A percentile compares a stretch with the other conserved stretches of the same genome.
Evolutionary conservation across 805 yeast genomes (phyloP).

Genomic region (Ogataea philodendri): DNA sequence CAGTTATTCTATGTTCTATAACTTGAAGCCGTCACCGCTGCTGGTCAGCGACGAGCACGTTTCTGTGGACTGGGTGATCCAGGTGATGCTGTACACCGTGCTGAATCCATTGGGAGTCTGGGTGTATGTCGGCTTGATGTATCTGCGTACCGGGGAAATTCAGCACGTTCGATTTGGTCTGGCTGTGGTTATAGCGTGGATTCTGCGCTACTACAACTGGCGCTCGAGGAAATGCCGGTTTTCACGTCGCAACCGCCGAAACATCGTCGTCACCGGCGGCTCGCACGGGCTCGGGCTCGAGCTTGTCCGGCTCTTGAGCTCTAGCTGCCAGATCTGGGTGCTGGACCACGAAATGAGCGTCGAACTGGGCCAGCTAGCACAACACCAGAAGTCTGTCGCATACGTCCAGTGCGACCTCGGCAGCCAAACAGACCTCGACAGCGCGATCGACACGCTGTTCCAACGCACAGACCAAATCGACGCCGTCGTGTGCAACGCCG

Average conservation of each 20-base stretch:
- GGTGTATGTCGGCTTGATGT: conserved; percentile 11
- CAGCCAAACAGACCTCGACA: conserved; percentile 7
- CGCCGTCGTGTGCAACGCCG: conserved; percentile 49
- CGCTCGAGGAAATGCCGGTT: conserved; percentile 10
- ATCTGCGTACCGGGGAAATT: conserved; percentile 3
- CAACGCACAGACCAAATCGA: conserved; percentile 25
- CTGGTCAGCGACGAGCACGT: conserved; percentile 10
- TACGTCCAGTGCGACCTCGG: conserved; percentile 30
- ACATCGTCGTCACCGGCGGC: conserved; percentile 51
- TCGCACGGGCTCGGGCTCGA: conserved; percentile 48
- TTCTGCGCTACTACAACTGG: conserved; percentile 19
- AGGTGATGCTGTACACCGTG: conserved; percentile 15
- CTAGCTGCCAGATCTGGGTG: conserved; percentile 7
- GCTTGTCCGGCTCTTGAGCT: conserved; percentile 31
- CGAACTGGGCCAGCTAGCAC: conserved; percentile 9
- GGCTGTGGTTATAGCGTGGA: conserved; percentile 22
- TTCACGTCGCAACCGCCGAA: conserved; percentile 3
- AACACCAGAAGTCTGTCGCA: conserved; percentile 21
- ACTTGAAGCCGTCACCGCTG: conserved; percentile 14
- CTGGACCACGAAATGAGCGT: conserved; percentile 9
- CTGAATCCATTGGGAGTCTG: conserved; percentile 24
- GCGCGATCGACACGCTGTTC: conserved; percentile 31
- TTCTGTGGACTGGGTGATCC: conserved; percentile 22
- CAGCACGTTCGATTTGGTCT: conserved; percentile 8
- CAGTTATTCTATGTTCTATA: conserved; percentile 1